A percentile compares a stretch with the other conserved stretches of the same genome.
Evolutionary conservation across 192 early-diverging fungal species (phyloP).

Genomic region (Coemansia sp.): DNA sequence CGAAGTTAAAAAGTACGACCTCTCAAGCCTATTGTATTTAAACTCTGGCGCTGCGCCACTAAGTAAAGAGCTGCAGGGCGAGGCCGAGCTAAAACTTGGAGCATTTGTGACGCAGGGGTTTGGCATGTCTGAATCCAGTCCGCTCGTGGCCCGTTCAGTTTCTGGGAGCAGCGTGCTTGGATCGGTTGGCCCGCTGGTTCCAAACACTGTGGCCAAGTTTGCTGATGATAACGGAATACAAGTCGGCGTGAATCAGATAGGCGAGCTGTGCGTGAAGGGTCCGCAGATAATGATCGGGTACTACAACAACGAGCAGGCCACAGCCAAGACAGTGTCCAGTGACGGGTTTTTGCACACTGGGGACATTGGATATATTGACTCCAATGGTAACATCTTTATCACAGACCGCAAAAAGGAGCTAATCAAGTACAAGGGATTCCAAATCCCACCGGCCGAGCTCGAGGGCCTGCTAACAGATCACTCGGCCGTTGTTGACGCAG

Average conservation of each 20-base stretch:
- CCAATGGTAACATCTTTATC: conserved; percentile 57
- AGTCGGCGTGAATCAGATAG: conserved; percentile 57
- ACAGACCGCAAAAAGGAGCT: conserved; percentile 84
- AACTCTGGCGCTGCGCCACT: conserved; percentile 81
- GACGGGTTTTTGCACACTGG: conserved; percentile 83
- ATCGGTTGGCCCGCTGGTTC: conserved; percentile 66
- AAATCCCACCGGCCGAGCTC: conserved; percentile 85
- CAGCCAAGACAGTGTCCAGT: conserved; percentile 60
- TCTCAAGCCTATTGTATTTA: conserved; percentile 60
- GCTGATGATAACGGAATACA: conserved; percentile 69
- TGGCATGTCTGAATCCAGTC: conserved; percentile 62
- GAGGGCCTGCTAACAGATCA: conserved; percentile 72
- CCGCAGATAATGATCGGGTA: conserved; percentile 89
- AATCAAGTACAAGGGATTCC: conserved; percentile 88
- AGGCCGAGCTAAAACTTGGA: conserved; percentile 47
- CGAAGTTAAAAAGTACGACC: conserved; percentile 66
- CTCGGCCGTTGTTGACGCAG: conserved; percentile 61
- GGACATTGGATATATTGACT: conserved; percentile 73
- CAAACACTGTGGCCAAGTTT: conserved; percentile 69
- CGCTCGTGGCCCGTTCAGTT: conserved; percentile 31
- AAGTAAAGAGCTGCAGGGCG: conserved; percentile 58
- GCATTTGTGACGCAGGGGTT: conserved; percentile 56
- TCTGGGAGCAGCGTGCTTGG: conserved; percentile 33
- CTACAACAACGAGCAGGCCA: conserved; percentile 74
- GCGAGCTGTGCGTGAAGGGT: conserved; percentile 82